phyloP scores from a whole-genome alignment of 2,329 filamentous ascomycete genomes.

The Cladosporium colombiae region DNA sequence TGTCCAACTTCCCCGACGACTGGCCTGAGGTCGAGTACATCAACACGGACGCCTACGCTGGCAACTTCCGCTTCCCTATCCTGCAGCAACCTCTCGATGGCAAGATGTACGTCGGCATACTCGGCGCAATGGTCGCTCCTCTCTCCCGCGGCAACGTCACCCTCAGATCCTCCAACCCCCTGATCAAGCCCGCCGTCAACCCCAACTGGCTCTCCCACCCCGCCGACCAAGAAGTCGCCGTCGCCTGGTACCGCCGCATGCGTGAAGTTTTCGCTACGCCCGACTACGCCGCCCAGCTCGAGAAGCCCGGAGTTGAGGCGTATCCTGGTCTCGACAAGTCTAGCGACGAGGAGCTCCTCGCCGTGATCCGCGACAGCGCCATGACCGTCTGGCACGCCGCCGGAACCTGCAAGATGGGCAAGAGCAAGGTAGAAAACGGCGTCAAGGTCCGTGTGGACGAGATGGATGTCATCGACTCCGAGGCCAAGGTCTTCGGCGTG shows the following conservation, averaged over 20 bases:
- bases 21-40: slow-evolving; percentile 40
- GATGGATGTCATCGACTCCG: slow-evolving; percentile 28
- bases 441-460: slow-evolving; percentile 20
- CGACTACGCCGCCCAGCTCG: not conserved
- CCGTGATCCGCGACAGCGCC: slow-evolving; percentile 7
- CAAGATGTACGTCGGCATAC: slow-evolving; percentile 38
- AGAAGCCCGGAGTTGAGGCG: slow-evolving; percentile 26
- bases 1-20: slow-evolving; percentile 33
- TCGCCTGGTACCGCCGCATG: slow-evolving; percentile 37
- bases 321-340: slow-evolving; percentile 30
- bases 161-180: slow-evolving; percentile 33
- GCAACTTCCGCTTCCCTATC: slow-evolving; percentile 25
- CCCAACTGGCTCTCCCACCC: slow-evolving; percentile 40
- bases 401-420: slow-evolving; percentile 28
- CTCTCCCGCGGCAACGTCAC: slow-evolving; percentile 41
- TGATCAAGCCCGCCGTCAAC: slow-evolving; percentile 36
- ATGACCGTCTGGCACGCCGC: slow-evolving; percentile 23
- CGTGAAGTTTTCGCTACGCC: slow-evolving; percentile 29
- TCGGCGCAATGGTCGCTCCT: slow-evolving; percentile 37
- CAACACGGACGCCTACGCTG: slow-evolving; percentile 20
- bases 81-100: slow-evolving; percentile 31
- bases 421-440: slow-evolving; percentile 8
- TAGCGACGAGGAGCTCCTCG: slow-evolving; percentile 21
- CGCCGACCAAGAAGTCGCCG: slow-evolving; percentile 35
- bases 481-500: slow-evolving; percentile 28